Evolutionary conservation across 208 protist genomes (phyloP), one percentile per base, ranked within the genome.

Genomic region (Leishmania tropica): DNA sequence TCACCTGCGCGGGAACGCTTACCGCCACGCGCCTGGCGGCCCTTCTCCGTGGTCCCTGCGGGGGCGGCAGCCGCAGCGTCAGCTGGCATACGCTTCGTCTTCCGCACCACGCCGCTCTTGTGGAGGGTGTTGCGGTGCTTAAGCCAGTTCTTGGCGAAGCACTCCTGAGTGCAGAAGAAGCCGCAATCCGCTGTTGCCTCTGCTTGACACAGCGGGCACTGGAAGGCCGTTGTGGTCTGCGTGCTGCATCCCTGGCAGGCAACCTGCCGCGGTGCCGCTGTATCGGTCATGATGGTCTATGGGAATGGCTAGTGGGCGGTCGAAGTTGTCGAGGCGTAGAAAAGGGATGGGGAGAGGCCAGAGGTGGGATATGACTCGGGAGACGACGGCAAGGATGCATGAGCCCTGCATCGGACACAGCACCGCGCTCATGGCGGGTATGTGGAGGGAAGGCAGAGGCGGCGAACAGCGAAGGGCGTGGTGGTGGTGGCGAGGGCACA

Each of bases 201-300:
- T 0, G 94, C 94, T 70, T 97, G 90, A 82, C 94, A 97, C 37
- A 97, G 87, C 8, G 94, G 94, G 68, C 94, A 97, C 81, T 97
- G 94, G 78, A 96, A 94, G 45, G 78, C 78, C 21, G 77, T 75
- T 11, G 86, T 86, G 35, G 90, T 89, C 47, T 78, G 7, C 48
- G 86, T 76, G 45, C 81, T 87, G 77, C 94, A 97, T 47, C 89
- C 94, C 73, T 94, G 85, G 74, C 94, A 97, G 42, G 37, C 45
- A 37, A 73, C 81, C 37, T n/a, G 47, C 40, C 19, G 35, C 67
- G 67, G 54, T n/a, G 62, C 31, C 31, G 47, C 65, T 35, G 35
- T 11, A 11, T 47, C 51, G 28, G 68, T 45, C 70, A 76, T 81
- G 67, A 53, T 47, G n/a, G 47, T 42, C 31, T 40, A 54, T n/a